Evolutionary conservation across 768 basidiomycete genomes (phyloP).

Genomic region (Polyporus arcularius): DNA sequence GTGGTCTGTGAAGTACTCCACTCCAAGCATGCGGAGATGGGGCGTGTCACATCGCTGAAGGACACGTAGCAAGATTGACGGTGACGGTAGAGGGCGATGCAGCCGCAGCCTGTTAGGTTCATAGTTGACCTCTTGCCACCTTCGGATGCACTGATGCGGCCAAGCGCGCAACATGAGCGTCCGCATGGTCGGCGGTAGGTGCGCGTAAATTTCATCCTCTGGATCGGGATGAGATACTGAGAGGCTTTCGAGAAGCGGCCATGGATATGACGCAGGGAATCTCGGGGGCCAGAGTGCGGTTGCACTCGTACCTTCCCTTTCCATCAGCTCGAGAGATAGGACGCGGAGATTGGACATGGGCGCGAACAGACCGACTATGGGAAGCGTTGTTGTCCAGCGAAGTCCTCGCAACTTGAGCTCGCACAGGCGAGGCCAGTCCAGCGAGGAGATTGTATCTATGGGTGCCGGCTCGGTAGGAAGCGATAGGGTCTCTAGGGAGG

Average conservation of each 20-base stretch:
- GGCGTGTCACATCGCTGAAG: background rate
- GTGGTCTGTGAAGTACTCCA: background rate
- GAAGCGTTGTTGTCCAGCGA: background rate
- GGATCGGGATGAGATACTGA: background rate
- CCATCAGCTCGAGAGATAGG: background rate
- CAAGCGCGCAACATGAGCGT: background rate
- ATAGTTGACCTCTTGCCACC: background rate
- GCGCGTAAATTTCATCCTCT: background rate
- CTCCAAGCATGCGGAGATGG: background rate
- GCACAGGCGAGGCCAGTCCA: background rate
- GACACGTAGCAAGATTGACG: background rate
- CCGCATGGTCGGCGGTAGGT: background rate
- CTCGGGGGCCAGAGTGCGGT: background rate
- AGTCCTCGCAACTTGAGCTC: background rate
- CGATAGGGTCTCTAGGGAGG: background rate
- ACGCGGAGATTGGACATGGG: background rate
- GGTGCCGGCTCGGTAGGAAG: background rate
- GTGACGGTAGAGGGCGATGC: no score
- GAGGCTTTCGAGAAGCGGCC: background rate
- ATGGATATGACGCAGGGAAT: background rate
- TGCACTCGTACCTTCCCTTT: background rate
- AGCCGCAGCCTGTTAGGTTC: background rate
- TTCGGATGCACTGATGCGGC: background rate
- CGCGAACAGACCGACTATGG: background rate
- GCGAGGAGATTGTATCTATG: background rate